Evolutionary conservation across 83 land plant genomes (phyloP).

Genomic region (Picea engelmannii): DNA sequence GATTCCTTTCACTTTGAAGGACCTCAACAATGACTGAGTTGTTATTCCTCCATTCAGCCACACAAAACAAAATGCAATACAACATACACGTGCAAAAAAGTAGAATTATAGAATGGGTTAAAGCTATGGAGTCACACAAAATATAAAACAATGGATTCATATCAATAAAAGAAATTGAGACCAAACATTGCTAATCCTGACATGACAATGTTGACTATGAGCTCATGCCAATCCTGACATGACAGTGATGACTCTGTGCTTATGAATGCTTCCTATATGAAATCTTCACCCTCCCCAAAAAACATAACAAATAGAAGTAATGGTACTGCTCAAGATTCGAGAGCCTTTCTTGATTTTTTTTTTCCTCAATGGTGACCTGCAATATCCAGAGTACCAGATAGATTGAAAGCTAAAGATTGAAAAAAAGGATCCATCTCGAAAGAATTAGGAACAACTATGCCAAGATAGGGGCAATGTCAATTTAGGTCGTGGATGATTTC

Average conservation of each 20-base stretch:
- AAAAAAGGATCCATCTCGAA: constrained; percentile 25
- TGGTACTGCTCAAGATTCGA: too few relatives aligned
- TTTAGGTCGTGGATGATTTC: constrained; percentile 17
- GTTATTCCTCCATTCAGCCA: constrained; percentile 69
- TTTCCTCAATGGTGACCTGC: too few relatives aligned
- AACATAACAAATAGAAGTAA: too few relatives aligned
- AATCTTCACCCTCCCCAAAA: too few relatives aligned
- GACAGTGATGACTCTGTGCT: too few relatives aligned
- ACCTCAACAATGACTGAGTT: constrained; percentile 48
- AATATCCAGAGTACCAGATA: constrained; percentile 15
- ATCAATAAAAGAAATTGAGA: neutral
- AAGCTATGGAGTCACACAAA: neutral
- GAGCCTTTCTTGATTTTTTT: too few relatives aligned
- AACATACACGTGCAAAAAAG: neutral
- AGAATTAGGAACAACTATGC: constrained; percentile 28
- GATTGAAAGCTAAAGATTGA: constrained; percentile 25
- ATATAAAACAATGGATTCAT: neutral
- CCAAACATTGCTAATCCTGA: constrained; percentile 65
- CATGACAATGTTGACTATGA: constrained; percentile 56
- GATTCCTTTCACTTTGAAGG: constrained; percentile 51
- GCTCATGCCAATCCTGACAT: neutral
- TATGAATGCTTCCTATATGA: too few relatives aligned
- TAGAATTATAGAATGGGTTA: neutral
- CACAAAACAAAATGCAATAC: neutral
- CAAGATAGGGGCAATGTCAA: too few relatives aligned